Conservation (phyloP, 2,329 filamentous ascomycete species). For the Penicillium sp. region DNA sequence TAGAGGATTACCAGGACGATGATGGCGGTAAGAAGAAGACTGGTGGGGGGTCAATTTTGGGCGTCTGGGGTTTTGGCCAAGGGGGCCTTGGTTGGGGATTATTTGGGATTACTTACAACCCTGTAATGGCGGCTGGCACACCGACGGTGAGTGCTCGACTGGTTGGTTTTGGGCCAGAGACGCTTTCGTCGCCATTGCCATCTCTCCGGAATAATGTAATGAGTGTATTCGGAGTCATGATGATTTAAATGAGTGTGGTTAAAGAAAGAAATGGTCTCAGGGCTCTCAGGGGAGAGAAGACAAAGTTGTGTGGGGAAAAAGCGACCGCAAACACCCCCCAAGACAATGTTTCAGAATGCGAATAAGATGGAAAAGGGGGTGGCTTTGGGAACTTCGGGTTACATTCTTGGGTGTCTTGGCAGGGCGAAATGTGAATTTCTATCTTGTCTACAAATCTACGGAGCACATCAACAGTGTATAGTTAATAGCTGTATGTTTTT, state of each 20-base stretch:
- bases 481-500: background rate
- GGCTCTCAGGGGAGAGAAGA: background rate
- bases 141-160: conserved; percentile 8
- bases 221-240: conserved; percentile 4
- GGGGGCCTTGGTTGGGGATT: no score
- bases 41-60: background rate
- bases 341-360: background rate
- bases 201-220: conserved; percentile 6
- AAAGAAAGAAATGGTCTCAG: background rate
- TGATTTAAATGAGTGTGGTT: background rate
- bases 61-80: background rate
- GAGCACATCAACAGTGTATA: background rate
- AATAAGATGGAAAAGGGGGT: conserved; percentile 7
- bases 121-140: conserved; percentile 7
- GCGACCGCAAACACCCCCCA: background rate
- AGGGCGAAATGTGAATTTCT: no score
- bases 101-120: background rate
- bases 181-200: conserved; percentile 6
- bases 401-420: background rate
- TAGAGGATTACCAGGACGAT: conserved; percentile 6
- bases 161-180: conserved; percentile 9
- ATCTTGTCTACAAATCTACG: background rate
- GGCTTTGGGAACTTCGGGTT: conserved; percentile 6
- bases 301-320: background rate
- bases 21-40: background rate